Conservation (phyloP, 192 early-diverging fungal genomes). For the Lobosporangium transversale region DNA sequence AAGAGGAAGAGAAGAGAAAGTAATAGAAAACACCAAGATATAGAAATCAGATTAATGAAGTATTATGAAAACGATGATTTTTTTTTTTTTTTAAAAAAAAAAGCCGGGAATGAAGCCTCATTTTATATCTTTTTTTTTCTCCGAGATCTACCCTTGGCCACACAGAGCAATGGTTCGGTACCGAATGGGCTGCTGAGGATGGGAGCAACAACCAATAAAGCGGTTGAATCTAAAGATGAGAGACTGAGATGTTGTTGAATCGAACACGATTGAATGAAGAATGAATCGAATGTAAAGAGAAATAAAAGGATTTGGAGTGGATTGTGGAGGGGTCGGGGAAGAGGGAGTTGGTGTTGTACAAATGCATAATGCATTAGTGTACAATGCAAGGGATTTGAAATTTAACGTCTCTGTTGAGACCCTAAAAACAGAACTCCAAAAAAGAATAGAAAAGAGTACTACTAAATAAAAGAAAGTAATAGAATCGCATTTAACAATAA, state of each 20-base stretch:
- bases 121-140: constrained; percentile 23
- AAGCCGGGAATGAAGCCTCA: background rate
- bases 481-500: background rate
- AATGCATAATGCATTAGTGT: too few relatives aligned
- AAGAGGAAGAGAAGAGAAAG: background rate
- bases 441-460: background rate
- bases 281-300: constrained; percentile 2
- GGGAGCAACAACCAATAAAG: too few relatives aligned
- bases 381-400: constrained; percentile 17
- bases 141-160: background rate
- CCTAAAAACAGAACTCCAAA: constrained; percentile 25
- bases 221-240: too few relatives aligned
- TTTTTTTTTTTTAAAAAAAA: too few relatives aligned
- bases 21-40: constrained; percentile 5
- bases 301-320: constrained; percentile 9
- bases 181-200: constrained; percentile 3
- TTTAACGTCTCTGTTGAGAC: constrained; percentile 12
- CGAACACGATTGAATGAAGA: background rate
- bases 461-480: background rate
- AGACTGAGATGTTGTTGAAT: background rate
- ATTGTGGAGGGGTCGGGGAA: too few relatives aligned
- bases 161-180: background rate
- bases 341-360: too few relatives aligned
- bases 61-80: too few relatives aligned
- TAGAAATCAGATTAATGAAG: constrained; percentile 19